phyloP scores from a whole-genome alignment of 108 stramenopile species.

The Chaetoceros muelleri region DNA sequence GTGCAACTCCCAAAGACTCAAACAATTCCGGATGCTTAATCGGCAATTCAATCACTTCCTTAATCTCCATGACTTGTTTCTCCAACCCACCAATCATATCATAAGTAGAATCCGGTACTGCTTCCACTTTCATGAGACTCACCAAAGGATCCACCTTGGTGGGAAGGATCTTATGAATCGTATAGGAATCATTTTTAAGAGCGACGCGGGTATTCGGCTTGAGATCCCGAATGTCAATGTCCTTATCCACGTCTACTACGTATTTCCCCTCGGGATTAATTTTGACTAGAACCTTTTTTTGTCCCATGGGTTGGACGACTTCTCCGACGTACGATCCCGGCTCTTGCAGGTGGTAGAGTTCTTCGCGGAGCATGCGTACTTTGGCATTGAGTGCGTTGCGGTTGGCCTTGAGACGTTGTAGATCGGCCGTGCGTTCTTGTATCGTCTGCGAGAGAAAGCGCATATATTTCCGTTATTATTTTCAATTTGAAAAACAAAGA shows the following conservation, averaged over 20 bases:
- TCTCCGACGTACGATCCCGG: conserved; percentile 98
- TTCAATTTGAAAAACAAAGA: background rate
- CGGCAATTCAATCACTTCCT: conserved; percentile 99
- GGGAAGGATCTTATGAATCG: conserved; percentile 96
- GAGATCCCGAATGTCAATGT: conserved; percentile 93
- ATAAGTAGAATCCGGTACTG: conserved; percentile 99
- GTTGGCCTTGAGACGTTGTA: conserved; percentile 92
- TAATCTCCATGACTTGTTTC: conserved; percentile 99
- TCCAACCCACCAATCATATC: conserved; percentile 99
- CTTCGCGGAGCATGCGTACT: conserved; percentile 95
- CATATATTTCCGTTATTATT: background rate
- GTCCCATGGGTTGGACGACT: conserved; percentile 99
- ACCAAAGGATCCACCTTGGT: conserved; percentile 99
- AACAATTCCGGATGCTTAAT: conserved; percentile 99
- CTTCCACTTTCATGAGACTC: conserved; percentile 98
- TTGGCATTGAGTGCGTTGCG: conserved; percentile 96
- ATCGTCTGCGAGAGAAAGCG: conserved; percentile 29
- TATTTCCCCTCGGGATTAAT: conserved; percentile 99
- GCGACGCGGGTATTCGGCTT: conserved; percentile 98
- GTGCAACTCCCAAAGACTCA: conserved; percentile 95
- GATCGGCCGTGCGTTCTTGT: conserved; percentile 62
- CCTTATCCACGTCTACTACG: conserved; percentile 95
- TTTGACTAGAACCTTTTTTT: conserved; percentile 95
- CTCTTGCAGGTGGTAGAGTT: conserved; percentile 96
- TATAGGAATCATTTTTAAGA: conserved; percentile 96